Conservation (phyloP, 257 asterid species). For the Solanum piurae region DNA sequence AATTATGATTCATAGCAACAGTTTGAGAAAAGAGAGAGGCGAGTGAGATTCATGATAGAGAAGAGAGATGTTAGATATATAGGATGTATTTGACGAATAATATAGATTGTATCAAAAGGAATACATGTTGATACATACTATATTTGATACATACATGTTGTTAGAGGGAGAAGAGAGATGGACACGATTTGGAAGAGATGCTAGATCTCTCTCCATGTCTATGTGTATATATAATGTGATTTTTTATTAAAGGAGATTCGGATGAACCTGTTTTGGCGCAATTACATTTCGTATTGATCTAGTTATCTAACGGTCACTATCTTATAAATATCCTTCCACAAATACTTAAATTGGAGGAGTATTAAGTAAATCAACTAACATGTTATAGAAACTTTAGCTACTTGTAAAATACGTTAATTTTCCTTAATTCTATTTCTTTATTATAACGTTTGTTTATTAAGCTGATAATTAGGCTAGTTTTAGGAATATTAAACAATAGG, state of each 20-base stretch:
- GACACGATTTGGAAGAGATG: background rate
- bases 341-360: background rate
- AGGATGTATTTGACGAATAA: no score
- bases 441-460: background rate
- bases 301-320: no score
- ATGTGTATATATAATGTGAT: background rate
- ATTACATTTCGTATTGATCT: no score
- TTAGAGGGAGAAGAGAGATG: background rate
- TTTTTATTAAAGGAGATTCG: background rate
- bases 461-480: background rate
- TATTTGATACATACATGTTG: background rate
- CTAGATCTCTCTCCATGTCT: no score
- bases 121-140: no score
- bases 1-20: background rate
- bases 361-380: background rate
- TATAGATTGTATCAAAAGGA: no score
- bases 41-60: rapidly evolving
- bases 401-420: background rate
- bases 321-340: background rate
- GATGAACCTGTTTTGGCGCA: rapidly evolving
- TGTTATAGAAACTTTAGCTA: background rate
- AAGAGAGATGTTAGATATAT: no score
- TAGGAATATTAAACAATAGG: background rate
- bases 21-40: background rate
- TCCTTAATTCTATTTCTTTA: no score